Conservation (phyloP, 768 basidiomycete species). For the Boletus rex-veris region DNA sequence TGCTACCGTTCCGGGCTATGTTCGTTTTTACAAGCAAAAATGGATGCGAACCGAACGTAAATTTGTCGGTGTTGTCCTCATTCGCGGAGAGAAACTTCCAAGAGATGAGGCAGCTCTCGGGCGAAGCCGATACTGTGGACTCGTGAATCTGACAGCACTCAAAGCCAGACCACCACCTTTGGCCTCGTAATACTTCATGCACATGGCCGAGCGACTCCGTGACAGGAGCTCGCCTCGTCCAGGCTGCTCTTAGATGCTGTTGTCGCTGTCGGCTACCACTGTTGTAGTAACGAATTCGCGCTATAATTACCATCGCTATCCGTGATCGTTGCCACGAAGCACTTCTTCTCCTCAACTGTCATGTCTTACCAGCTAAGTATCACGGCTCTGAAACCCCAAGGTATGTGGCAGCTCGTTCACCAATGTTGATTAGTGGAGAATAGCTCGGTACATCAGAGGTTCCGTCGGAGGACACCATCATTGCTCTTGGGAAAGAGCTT, state of each 20-base stretch:
- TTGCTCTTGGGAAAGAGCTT: constrained; percentile 51
- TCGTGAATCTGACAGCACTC: constrained; percentile 58
- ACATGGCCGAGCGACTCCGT: background rate
- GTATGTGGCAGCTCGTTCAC: constrained; percentile 22
- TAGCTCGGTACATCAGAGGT: constrained; percentile 41
- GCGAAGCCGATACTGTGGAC: constrained; percentile 80
- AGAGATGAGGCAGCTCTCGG: constrained; percentile 71
- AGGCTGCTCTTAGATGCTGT: background rate
- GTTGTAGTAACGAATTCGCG: constrained; percentile 17
- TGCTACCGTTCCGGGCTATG: constrained; percentile 84
- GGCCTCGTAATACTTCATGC: constrained; percentile 1
- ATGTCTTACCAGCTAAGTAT: constrained; percentile 41
- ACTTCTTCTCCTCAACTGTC: background rate
- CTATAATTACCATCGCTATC: constrained; percentile 13
- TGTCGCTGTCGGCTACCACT: constrained; percentile 7
- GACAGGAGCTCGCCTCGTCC: background rate
- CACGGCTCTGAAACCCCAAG: constrained; percentile 36
- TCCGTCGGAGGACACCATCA: constrained; percentile 55
- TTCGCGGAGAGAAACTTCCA: constrained; percentile 82
- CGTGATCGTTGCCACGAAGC: background rate
- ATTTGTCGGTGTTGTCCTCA: constrained; percentile 80
- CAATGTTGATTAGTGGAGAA: background rate
- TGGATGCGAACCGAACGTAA: constrained; percentile 70
- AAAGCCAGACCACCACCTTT: constrained; percentile 12
- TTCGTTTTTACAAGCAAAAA: constrained; percentile 89